These are phyloP conservation scores for Alternaria atra DNA, from an alignment of 2,329 filamentous ascomycete species.

Conservation along the genomic window DNA sequence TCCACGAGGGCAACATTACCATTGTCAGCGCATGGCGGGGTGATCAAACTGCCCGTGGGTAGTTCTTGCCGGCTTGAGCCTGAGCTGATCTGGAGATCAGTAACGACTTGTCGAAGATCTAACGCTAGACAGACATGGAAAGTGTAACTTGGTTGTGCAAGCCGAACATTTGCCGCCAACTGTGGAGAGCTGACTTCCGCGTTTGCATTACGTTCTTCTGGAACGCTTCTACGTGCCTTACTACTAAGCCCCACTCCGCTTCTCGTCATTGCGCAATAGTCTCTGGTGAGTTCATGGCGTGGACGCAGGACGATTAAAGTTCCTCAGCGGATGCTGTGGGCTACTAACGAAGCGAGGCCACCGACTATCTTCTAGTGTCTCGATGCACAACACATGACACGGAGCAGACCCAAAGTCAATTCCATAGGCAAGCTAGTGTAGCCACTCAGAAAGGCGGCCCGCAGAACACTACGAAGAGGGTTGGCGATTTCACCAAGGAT, in stretches of 20 bases:
- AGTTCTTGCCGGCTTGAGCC: slow-evolving; percentile 16
- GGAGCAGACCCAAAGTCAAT: slow-evolving; percentile 23
- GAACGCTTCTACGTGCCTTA: slow-evolving; percentile 18
- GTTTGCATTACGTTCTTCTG: slow-evolving; percentile 20
- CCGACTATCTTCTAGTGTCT: slow-evolving; percentile 18
- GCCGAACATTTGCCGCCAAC: slow-evolving; percentile 7
- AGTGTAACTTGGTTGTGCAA: neutral
- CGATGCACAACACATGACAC: slow-evolving; percentile 35
- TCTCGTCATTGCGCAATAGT: slow-evolving; percentile 19
- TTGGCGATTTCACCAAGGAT: slow-evolving; percentile 12
- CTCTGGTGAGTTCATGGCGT: slow-evolving; percentile 16
- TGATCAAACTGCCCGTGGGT: slow-evolving; percentile 27
- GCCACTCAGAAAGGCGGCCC: slow-evolving; percentile 13
- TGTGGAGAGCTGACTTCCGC: slow-evolving; percentile 2
- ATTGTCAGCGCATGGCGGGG: slow-evolving; percentile 20
- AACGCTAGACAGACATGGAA: slow-evolving; percentile 13
- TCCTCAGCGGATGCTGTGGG: slow-evolving; percentile 24
- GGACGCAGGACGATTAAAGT: slow-evolving; percentile 19
- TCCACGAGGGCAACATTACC: slow-evolving; percentile 19
- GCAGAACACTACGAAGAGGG: slow-evolving; percentile 12
- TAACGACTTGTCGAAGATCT: slow-evolving; percentile 9
- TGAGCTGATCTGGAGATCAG: slow-evolving; percentile 16
- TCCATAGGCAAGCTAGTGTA: slow-evolving; percentile 14
- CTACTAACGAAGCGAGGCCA: slow-evolving; percentile 26
- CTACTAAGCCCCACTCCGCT: slow-evolving; percentile 11